phyloP scores from a whole-genome alignment of 2,329 filamentous ascomycete species.

The Microdochium trichocladiopsis region DNA sequence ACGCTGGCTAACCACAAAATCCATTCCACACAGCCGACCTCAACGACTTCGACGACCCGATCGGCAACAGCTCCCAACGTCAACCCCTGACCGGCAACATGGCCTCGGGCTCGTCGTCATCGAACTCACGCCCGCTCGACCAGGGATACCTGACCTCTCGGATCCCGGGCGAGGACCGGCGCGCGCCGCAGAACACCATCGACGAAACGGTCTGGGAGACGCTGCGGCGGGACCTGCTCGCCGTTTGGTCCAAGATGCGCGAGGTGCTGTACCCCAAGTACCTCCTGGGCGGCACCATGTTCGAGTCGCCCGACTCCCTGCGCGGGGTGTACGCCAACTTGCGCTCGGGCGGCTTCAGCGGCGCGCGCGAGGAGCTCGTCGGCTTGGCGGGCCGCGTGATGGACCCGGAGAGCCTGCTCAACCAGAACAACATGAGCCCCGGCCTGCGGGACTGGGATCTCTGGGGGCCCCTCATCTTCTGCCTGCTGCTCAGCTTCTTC shows the following conservation, averaged over 20 bases:
- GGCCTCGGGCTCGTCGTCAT: conserved; percentile 40
- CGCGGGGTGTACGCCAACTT: conserved; percentile 57
- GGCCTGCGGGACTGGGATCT: conserved; percentile 95
- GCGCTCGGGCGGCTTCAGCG: conserved; percentile 48
- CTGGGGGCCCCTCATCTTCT: conserved; percentile 82
- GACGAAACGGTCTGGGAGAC: conserved; percentile 98
- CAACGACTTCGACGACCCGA: conserved; percentile 87
- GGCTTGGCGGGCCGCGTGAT: conserved; percentile 55
- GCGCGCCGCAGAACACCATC: conserved; percentile 85
- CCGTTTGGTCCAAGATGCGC: conserved; percentile 96
- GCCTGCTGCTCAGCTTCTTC: conserved; percentile 60
- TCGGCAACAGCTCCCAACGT: conserved; percentile 61
- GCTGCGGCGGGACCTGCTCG: conserved; percentile 82
- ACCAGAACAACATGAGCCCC: conserved; percentile 71
- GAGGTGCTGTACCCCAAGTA: conserved; percentile 96
- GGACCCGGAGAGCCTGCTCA: conserved; percentile 54
- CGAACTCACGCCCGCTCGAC: conserved; percentile 53
- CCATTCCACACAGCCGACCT: conserved; percentile 59
- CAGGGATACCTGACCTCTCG: conserved; percentile 80
- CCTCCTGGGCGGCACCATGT: conserved; percentile 66
- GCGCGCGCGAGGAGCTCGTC: conserved; percentile 55
- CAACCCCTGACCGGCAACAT: conserved; percentile 83
- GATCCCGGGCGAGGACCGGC: conserved; percentile 88
- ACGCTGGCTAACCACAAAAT: conserved; percentile 2
- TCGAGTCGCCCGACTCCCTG: conserved; percentile 41